phyloP scores from a whole-genome alignment of 345 rosid species.

The Rhizophora apiculata region DNA sequence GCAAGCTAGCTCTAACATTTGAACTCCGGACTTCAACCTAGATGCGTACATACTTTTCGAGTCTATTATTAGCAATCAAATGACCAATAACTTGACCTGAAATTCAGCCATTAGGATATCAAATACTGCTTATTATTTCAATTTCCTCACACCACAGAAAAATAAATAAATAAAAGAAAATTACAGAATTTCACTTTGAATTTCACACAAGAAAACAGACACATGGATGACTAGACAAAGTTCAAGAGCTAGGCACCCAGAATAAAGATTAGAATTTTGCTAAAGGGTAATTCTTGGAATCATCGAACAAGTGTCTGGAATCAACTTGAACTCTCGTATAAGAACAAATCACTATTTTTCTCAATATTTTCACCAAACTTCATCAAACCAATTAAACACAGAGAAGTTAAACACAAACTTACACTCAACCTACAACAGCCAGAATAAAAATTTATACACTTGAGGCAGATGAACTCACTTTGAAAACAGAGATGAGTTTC shows the following conservation, averaged over 20 bases:
- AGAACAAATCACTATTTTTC: slow-evolving; percentile 24
- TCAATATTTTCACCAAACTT: neutral
- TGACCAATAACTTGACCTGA: slow-evolving; percentile 56
- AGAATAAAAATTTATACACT: neutral
- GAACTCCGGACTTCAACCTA: slow-evolving; percentile 82
- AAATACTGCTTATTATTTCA: slow-evolving; percentile 17
- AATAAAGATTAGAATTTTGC: slow-evolving; percentile 7
- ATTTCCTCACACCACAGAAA: neutral
- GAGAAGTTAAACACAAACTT: slow-evolving; percentile 5
- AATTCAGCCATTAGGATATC: slow-evolving; percentile 43
- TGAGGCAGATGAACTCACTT: slow-evolving; percentile 21
- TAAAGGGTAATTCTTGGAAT: slow-evolving; percentile 3
- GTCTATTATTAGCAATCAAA: slow-evolving; percentile 74
- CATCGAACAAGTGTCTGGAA: slow-evolving; percentile 3
- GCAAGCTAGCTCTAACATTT: slow-evolving; percentile 88
- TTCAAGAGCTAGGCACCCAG: neutral
- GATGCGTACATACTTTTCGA: slow-evolving; percentile 66
- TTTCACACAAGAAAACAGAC: neutral
- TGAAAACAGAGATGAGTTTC: no score
- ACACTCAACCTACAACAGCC: slow-evolving; percentile 20
- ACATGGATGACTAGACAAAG: neutral
- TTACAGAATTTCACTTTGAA: slow-evolving; percentile 4
- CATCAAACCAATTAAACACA: slow-evolving; percentile 28
- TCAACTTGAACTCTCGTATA: slow-evolving; percentile 30
- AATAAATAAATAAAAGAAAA: no score